phyloP scores from a whole-genome alignment of 129 eudicot species.

The Heracleum sosnowskyi region DNA sequence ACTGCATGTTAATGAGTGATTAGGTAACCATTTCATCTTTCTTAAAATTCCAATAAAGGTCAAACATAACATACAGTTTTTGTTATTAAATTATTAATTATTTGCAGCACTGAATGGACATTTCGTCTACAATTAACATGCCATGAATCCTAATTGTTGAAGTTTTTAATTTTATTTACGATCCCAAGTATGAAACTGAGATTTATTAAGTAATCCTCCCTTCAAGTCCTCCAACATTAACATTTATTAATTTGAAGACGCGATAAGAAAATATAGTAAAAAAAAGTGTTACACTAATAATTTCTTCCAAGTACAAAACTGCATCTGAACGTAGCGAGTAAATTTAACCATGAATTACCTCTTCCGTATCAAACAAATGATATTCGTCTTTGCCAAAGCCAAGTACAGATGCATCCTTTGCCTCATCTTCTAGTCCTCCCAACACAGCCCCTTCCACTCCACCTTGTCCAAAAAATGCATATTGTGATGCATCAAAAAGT shows the following conservation, averaged over 20 bases:
- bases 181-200: background rate
- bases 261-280: background rate
- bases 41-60: too few relatives aligned
- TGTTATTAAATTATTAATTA: too few relatives aligned
- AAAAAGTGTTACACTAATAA: background rate
- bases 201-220: too few relatives aligned
- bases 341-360: constrained; percentile 27
- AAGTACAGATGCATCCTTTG: constrained; percentile 29
- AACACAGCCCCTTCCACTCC: constrained; percentile 54
- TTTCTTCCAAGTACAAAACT: background rate
- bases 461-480: constrained; percentile 64
- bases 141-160: background rate
- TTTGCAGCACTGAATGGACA: background rate
- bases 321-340: background rate
- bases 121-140: background rate
- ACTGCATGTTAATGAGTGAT: too few relatives aligned
- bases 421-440: constrained; percentile 67
- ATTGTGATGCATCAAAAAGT: constrained; percentile 70
- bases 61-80: too few relatives aligned
- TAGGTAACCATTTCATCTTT: too few relatives aligned
- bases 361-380: constrained; percentile 70
- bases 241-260: background rate
- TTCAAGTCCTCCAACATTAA: background rate
- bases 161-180: too few relatives aligned
- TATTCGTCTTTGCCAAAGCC: constrained; percentile 59